Conservation (phyloP, 2,329 filamentous ascomycete species). For the Cadophora sp. region DNA sequence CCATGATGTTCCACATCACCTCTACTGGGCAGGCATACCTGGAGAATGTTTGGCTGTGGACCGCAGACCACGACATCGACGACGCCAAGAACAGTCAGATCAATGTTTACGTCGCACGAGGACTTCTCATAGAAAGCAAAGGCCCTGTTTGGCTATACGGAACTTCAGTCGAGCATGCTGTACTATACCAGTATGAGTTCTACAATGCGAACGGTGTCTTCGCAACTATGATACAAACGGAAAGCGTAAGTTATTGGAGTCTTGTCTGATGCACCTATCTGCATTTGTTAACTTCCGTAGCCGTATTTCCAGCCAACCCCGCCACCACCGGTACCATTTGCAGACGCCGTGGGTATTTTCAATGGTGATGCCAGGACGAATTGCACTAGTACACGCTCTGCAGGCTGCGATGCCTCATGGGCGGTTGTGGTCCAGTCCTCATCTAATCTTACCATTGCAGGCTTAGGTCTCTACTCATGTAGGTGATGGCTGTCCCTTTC, state of each 20-base stretch:
- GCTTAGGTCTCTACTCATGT: conserved; percentile 43
- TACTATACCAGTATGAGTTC: conserved; percentile 73
- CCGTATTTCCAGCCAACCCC: conserved; percentile 64
- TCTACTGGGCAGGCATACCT: too few species aligned
- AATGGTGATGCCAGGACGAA: conserved; percentile 27
- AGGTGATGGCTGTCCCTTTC: too few species aligned
- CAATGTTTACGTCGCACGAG: background rate
- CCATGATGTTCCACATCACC: too few species aligned
- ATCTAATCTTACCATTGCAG: conserved; percentile 35
- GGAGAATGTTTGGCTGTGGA: too few species aligned
- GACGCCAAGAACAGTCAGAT: too few species aligned
- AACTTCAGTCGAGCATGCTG: conserved; percentile 69
- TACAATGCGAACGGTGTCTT: conserved; percentile 64
- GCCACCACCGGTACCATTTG: conserved; percentile 9
- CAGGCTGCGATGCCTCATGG: conserved; percentile 38
- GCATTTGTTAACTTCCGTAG: conserved; percentile 58
- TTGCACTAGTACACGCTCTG: conserved; percentile 24
- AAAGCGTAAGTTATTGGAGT: conserved; percentile 43
- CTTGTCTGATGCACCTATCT: too few species aligned
- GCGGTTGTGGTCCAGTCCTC: conserved; percentile 35
- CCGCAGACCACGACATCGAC: too few species aligned
- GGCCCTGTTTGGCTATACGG: conserved; percentile 54
- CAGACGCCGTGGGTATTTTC: conserved; percentile 19
- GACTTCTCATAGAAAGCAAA: conserved; percentile 28
- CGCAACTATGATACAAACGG: conserved; percentile 70